A percentile compares a stretch with the other conserved stretches of the same genome.
phyloP scores from a whole-genome alignment of 2,329 filamentous ascomycete genomes.

The Aureobasidium lini region DNA sequence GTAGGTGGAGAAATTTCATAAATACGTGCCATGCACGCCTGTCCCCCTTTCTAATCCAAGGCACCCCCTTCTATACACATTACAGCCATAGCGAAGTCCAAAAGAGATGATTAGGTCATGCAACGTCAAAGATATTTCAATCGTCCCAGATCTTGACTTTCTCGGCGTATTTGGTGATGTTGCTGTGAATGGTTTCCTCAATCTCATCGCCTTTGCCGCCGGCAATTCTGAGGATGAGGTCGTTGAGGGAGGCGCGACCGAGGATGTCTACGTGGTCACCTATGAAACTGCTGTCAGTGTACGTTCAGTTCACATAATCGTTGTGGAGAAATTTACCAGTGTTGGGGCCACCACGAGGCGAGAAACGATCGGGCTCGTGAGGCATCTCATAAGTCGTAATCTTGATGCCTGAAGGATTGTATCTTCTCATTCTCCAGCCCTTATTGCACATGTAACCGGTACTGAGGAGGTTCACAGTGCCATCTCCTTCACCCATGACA shows the following conservation, averaged over 20 bases:
- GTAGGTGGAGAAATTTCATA: not conserved
- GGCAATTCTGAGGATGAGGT: conserved; percentile 78
- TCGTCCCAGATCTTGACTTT: conserved; percentile 78
- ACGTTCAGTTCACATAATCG: not conserved
- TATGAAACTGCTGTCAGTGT: conserved; percentile 21
- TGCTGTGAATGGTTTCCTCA: conserved; percentile 67
- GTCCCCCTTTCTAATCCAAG: not conserved
- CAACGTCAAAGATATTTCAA: not conserved
- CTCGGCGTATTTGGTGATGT: conserved; percentile 73
- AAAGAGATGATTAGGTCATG: not conserved
- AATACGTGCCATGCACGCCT: not conserved
- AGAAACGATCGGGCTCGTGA: conserved; percentile 90
- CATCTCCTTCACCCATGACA: conserved; percentile 92
- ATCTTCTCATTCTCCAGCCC: conserved; percentile 88
- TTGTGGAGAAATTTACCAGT: conserved; percentile 39
- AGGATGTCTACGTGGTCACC: conserved; percentile 97
- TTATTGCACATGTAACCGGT: conserved; percentile 95
- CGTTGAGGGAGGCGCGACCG: conserved; percentile 80
- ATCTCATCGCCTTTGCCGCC: conserved; percentile 78
- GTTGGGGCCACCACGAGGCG: conserved; percentile 63
- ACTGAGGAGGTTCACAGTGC: conserved; percentile 88
- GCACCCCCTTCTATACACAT: not conserved
- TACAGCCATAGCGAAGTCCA: not conserved
- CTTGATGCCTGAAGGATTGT: conserved; percentile 77
- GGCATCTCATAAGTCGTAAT: conserved; percentile 91